Evolutionary conservation across 2,329 filamentous ascomycete genomes (phyloP).

Genomic region (Metarhizium brunneum): DNA sequence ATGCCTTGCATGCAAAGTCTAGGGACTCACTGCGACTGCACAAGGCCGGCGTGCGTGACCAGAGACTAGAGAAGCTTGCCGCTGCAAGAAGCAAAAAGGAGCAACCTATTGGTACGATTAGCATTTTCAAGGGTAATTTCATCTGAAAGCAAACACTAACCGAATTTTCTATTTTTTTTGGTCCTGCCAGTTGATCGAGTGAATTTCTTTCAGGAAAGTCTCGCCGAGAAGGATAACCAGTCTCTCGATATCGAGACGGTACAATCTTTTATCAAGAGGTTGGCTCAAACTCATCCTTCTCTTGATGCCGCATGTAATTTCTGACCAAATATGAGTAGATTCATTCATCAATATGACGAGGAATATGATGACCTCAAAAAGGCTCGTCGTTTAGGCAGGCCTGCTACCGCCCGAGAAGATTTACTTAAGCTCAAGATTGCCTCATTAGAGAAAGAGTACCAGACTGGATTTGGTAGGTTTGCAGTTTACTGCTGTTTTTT

Average conservation of each 20-base stretch:
- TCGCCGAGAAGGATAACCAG: conserved; percentile 37
- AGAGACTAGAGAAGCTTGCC: conserved; percentile 67
- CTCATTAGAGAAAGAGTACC: conserved; percentile 68
- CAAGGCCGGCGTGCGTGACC: conserved; percentile 70
- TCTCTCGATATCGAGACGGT: conserved; percentile 47
- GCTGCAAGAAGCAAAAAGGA: conserved; percentile 65
- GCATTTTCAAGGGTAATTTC: background rate
- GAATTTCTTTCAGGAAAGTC: conserved; percentile 59
- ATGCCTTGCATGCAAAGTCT: conserved; percentile 77
- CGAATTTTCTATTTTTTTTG: background rate
- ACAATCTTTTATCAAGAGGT: conserved; percentile 54
- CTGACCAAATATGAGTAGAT: conserved; percentile 33
- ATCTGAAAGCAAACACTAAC: background rate
- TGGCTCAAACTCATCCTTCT: conserved; percentile 14
- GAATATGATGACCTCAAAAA: conserved; percentile 58
- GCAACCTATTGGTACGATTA: conserved; percentile 55
- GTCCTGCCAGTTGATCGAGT: conserved; percentile 25
- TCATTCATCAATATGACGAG: conserved; percentile 60
- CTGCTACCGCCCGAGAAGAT: conserved; percentile 68
- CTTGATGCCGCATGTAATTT: conserved; percentile 7
- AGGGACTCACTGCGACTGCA: conserved; percentile 76
- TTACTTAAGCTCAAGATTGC: conserved; percentile 63
- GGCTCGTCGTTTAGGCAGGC: conserved; percentile 66
- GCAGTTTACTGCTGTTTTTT: background rate
- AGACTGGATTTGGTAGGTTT: conserved; percentile 67